Evolutionary conservation across 2,329 filamentous ascomycete species (phyloP), one percentile per base, ranked within the genome.

Genomic region (Pseudogymnoascus sp.): DNA sequence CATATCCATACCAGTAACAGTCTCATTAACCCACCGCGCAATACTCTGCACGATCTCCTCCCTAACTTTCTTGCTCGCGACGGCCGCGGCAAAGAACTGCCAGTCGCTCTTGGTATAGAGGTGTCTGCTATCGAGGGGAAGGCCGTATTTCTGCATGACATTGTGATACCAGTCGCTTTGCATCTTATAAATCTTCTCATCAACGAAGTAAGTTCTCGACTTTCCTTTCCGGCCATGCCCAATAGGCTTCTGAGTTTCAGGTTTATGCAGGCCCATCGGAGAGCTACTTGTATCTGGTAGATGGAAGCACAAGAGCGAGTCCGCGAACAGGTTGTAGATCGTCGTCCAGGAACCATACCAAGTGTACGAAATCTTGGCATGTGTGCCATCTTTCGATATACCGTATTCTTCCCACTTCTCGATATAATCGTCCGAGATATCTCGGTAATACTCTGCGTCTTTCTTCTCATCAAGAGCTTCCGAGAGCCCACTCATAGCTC

Each of bases 21-120:
- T 96, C 76, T 96, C 90, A 71, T 95, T 96, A 64, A 96, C 80
- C 91, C 91, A 96, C 63, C 78, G 78, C 0, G 90, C 89, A 41
- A 95, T 88, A 16, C 85, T 83, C 65, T 90, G 82, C 37, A 95
- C 77, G 60, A 96, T 91, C 72, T 89, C 84, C 2, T 82, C 80
- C 62, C 91, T 82, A 1, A 89, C 89, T 64, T 81, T 77, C 72
- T 84, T 83, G 68, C 85, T 86, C 3, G 90, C 84, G 4, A 96
- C 88, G 1, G 91, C 89, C 56, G 91, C 91, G 0, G 90, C 89
- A 74, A 95, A 93, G 73, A 96, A 92, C 70, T 95, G 88, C 91
- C 91, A 96, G 76, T 96, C 91, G 31, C 88, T 91, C 77, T 96
- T 96, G 35, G 90, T 89, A 75, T 95, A 95, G 2, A 93, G 75